Evolutionary conservation across 108 stramenopile species (phyloP).

Genomic region (Conticribra guillardii): DNA sequence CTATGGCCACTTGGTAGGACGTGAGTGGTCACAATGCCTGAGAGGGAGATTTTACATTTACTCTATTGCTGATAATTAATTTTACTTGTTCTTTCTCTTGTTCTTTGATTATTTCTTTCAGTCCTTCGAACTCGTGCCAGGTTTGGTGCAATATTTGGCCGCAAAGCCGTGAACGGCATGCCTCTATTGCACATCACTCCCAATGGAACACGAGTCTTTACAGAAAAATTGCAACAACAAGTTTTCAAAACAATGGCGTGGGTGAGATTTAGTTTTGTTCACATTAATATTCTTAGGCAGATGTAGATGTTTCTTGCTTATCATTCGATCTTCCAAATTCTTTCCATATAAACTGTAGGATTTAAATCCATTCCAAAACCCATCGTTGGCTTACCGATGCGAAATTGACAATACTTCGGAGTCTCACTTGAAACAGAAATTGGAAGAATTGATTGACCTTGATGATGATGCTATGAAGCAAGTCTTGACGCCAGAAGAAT

Average conservation of each 20-base stretch:
- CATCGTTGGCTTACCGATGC: constrained; percentile 70
- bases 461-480: constrained; percentile 70
- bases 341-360: too few relatives aligned
- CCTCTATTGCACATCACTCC: constrained; percentile 84
- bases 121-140: constrained; percentile 82
- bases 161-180: constrained; percentile 55
- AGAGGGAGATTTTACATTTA: too few relatives aligned
- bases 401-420: constrained; percentile 71
- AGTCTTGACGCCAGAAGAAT: constrained; percentile 72
- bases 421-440: constrained; percentile 68
- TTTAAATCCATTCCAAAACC: constrained; percentile 89
- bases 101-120: too few relatives aligned
- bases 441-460: constrained; percentile 86
- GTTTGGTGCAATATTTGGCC: constrained; percentile 63
- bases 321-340: too few relatives aligned
- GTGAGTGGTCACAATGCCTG: too few relatives aligned
- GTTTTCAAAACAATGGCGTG: constrained; percentile 75
- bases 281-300: too few relatives aligned
- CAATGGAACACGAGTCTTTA: constrained; percentile 73
- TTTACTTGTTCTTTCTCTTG: too few relatives aligned
- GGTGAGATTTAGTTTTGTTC: background rate
- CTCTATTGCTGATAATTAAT: too few relatives aligned
- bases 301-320: too few relatives aligned
- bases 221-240: constrained; percentile 64
- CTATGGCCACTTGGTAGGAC: constrained; percentile 75